Conservation (phyloP, 441 rosid species). For the Gossypium gossypioides region DNA sequence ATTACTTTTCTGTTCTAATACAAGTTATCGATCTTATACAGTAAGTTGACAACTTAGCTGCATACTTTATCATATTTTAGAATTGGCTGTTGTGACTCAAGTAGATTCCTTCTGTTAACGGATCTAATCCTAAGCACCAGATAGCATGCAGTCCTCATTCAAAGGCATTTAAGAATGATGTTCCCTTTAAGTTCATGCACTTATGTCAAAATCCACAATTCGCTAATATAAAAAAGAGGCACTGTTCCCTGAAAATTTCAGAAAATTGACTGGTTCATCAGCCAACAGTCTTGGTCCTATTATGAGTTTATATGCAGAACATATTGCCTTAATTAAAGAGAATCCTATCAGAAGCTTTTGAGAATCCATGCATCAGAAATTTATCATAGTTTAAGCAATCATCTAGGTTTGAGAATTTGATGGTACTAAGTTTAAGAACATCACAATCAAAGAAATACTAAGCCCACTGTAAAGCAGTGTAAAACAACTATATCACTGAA, state of each 20-base stretch:
- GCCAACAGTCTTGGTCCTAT: background rate
- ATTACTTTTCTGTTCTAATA: background rate
- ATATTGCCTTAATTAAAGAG: background rate
- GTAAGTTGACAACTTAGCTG: background rate
- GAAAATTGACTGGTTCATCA: background rate
- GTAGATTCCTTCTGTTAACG: background rate
- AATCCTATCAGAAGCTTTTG: background rate
- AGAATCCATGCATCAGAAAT: background rate
- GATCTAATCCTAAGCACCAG: slow-evolving; percentile 15
- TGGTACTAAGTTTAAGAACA: background rate
- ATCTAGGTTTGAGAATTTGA: background rate
- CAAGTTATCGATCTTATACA: background rate
- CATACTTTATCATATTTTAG: background rate
- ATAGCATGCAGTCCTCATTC: background rate
- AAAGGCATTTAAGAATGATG: background rate
- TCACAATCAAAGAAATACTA: background rate
- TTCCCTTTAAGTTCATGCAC: background rate
- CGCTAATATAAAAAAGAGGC: background rate
- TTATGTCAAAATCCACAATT: background rate
- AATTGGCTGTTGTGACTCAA: background rate
- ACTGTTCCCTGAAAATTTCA: background rate
- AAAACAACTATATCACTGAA: background rate
- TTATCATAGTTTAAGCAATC: background rate
- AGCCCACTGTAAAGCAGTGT: background rate
- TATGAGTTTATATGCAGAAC: background rate